Base-by-base conservation (phyloP, 192 early-diverging fungal genomes). In the Coemansia sp. region DNA sequence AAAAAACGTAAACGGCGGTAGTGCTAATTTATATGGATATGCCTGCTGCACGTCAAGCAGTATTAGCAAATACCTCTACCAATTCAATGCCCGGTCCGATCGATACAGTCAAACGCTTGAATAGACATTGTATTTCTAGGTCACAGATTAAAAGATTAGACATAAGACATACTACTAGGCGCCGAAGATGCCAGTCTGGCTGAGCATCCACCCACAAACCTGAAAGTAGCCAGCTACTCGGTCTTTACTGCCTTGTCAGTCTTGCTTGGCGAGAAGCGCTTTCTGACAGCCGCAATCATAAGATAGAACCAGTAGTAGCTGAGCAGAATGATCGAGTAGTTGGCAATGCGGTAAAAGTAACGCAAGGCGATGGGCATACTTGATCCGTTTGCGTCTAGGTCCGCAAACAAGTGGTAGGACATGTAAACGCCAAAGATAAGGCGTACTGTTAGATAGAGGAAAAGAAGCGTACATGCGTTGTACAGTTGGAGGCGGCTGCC, bases 401-500 rank as follows among this genome's bases (percentile, higher is more conserved):
- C 80, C 29, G 66, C 60, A 64, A 83, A 83, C 77, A 83, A 20
- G 18, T 88, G 69, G 62, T 84, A 88, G 9, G 91, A 90, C 87
- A 90, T 89, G 66, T 86, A 86, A 13, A 87, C 59, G 7, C 96
- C 94, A 85, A 88, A 93, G 11, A 91, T 66, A 53, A 96, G 86
- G 35, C 96, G 87, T 1, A 86, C 87, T 34, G 60, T 38, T 58
- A 98, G 90, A 79, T 95, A 98, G 6, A 87, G 76, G 24, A 65
- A 62, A 27, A 98, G 68, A 49, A 98, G 75, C 13, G 90, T 59
- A n/a, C 91, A 65, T 27, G 94, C 96, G 69, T 98, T 98, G 68
- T 92, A 84, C 56, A 90, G 64, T 76, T 96, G 96, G 32, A 90
- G 74, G 16, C 76, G 85, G 29, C 84, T 83, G 55, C 94, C 96